A percentile compares a stretch with the other conserved stretches of the same genome.
Evolutionary conservation across 352 stramenopile species (phyloP).

Genomic region (Globisporangium apiculatum): DNA sequence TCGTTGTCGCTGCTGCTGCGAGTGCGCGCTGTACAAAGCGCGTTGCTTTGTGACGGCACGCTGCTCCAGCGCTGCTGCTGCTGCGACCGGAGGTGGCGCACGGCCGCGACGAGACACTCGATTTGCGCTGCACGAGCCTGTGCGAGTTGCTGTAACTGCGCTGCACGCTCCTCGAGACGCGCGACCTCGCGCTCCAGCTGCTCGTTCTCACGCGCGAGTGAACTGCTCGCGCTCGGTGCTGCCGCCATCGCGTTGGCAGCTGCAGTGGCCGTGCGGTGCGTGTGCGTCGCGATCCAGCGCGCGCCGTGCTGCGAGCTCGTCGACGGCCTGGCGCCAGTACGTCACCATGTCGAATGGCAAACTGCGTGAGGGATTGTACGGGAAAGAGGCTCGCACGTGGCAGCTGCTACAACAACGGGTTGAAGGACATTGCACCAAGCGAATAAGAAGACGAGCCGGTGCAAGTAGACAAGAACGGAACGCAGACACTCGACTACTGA

Average conservation of each 20-base stretch:
- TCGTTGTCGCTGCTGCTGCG: background rate
- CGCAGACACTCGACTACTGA: no score
- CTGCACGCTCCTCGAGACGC: background rate
- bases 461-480: no score
- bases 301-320: conserved; percentile 4
- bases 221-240: background rate
- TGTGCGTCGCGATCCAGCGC: conserved; percentile 3
- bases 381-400: no score
- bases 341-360: background rate
- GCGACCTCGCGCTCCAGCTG: conserved; percentile 5
- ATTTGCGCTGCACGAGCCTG: conserved; percentile 6
- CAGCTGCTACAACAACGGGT: no score
- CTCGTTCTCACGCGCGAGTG: background rate
- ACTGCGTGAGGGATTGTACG: no score
- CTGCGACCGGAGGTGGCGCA: conserved; percentile 4
- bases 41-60: conserved; percentile 2
- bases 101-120: conserved; percentile 1
- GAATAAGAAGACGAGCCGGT: no score
- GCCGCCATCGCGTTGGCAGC: no score
- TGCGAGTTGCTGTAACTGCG: background rate
- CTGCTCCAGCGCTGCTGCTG: conserved; percentile 3
- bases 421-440: no score
- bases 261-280: background rate
- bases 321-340: conserved; percentile 9
- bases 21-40: background rate